Conservation (phyloP, 345 rosid genomes). For the Schrenkiella parvula region DNA sequence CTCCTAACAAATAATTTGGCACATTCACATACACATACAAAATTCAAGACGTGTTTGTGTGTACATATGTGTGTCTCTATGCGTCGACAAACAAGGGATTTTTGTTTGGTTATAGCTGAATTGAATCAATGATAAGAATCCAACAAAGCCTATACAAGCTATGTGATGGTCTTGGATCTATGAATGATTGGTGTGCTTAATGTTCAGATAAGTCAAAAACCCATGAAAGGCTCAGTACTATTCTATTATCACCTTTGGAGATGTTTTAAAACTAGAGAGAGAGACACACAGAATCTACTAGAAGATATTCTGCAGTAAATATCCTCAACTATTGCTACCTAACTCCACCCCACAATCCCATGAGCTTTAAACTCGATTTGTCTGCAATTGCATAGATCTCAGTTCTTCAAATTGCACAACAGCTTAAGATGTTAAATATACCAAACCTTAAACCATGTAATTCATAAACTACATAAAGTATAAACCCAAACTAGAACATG, state of each 20-base stretch:
- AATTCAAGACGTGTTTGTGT: constrained; percentile 14
- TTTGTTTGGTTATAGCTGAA: constrained; percentile 23
- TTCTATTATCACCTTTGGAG: not conserved
- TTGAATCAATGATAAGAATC: constrained; percentile 13
- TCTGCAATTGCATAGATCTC: constrained; percentile 8
- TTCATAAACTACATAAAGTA: not conserved
- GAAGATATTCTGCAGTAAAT: constrained; percentile 18
- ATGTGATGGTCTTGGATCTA: constrained; percentile 19
- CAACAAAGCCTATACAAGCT: constrained; percentile 18
- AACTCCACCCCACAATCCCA: constrained; percentile 13
- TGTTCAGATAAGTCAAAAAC: constrained; percentile 21
- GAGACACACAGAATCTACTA: constrained; percentile 4
- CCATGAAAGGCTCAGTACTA: constrained; percentile 8
- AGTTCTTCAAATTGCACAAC: not conserved
- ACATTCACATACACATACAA: constrained; percentile 9
- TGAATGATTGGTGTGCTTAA: not conserved
- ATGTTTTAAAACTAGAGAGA: constrained; percentile 6
- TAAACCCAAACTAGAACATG: not conserved
- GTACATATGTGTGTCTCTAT: not conserved
- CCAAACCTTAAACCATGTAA: not conserved
- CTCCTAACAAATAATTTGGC: constrained; percentile 25
- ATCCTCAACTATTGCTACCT: constrained; percentile 12
- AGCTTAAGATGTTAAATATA: too few relatives aligned
- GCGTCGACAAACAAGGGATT: constrained; percentile 7
- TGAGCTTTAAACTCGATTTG: constrained; percentile 3